A percentile compares a stretch with the other conserved stretches of the same genome.
Conservation (phyloP, 352 stramenopile genomes). For the Pythium phragmitis region DNA sequence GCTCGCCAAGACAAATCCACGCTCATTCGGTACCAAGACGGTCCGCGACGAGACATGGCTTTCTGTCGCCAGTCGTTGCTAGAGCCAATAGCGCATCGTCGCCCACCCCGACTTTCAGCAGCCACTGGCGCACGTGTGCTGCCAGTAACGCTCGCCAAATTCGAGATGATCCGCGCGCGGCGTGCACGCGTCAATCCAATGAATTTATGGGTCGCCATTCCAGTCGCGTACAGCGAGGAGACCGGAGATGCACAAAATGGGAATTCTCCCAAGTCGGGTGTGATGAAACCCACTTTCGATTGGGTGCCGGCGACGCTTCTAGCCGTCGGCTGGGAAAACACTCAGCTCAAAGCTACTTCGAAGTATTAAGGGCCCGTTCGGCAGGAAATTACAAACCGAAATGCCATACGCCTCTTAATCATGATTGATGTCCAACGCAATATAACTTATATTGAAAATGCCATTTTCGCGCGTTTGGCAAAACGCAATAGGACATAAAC, state of each 20-base stretch:
- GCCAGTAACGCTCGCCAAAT: constrained; percentile 44
- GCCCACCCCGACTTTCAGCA: constrained; percentile 31
- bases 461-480: too few relatives aligned
- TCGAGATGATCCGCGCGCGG: constrained; percentile 43
- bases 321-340: not conserved
- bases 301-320: constrained; percentile 54
- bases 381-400: too few relatives aligned
- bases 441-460: too few relatives aligned
- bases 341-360: not conserved
- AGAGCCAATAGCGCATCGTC: constrained; percentile 37
- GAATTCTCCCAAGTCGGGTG: not conserved
- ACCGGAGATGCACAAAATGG: not conserved
- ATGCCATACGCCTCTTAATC: too few relatives aligned
- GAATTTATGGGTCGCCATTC: constrained; percentile 67
- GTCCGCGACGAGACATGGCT: constrained; percentile 17
- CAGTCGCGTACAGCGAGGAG: constrained; percentile 26
- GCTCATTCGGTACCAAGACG: constrained; percentile 2
- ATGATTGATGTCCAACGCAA: too few relatives aligned
- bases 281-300: constrained; percentile 45
- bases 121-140: constrained; percentile 37
- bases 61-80: constrained; percentile 24
- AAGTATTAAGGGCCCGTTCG: too few relatives aligned
- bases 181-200: constrained; percentile 47
- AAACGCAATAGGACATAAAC: too few relatives aligned
- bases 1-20: constrained; percentile 24